Base-by-base conservation (phyloP, 208 protist species). In the Trypanosoma conorhini region DNA sequence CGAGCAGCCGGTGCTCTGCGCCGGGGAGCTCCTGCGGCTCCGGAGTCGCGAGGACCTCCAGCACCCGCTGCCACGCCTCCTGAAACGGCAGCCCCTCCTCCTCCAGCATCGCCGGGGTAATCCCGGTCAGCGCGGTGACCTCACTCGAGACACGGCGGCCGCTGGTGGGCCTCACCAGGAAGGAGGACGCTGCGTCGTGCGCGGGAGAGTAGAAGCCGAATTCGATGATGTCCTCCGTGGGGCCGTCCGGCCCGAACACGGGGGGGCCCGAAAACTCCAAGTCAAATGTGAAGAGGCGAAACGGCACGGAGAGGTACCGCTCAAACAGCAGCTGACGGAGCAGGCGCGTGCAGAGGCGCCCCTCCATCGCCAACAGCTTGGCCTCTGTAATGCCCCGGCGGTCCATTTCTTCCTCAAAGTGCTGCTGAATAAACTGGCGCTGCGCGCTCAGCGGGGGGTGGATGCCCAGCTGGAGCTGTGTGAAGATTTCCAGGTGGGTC, bases 221-320 rank as follows among this genome's bases (percentile, higher is more conserved):
- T 72, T 97, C 89, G 5, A 88, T 95, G 66, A 97, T 97, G 70
- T 95, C 89, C 68, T 93, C 86, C 24, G 89, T 94, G 1, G 92
- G 92, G 15, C 92, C 92, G 3, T 93, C 83, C 0, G 88, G 74
- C 12, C 86, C 88, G 72, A 97, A 97, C 13, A 87, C 86, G 17
- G 89, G 92, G 5, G 87, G 87, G 5, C 87, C 88, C 10, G 89
- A 93, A 67, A 95, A 97, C 76, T 97, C 88, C 79, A 97, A 89
- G 67, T 97, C 92, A 75, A 97, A 97, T 31, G 80, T 85, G 51
- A 91, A 94, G 0, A 95, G 81, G 13, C 88, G 83, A 68, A 97
- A 95, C 5, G 92, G 92, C 17, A 97, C 89, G 38, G 74, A 76
- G n/a, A 97, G 79, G 74, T 97, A 96, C 38, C 79, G 82, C 67